phyloP scores from a whole-genome alignment of 176 grass and related monocot species.

The Bolboschoenus planiculmis region DNA sequence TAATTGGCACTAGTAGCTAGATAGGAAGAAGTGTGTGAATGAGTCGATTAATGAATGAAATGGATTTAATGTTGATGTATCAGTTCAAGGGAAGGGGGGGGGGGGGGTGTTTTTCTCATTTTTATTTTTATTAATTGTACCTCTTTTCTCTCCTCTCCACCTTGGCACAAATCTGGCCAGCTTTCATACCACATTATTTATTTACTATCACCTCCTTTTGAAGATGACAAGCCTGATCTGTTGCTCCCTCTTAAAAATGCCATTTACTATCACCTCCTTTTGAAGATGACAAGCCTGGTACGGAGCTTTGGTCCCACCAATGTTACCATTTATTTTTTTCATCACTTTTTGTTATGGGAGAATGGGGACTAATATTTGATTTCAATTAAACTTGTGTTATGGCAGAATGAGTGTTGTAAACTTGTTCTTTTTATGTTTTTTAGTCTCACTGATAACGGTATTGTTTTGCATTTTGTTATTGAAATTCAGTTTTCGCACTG shows the following conservation, averaged over 20 bases:
- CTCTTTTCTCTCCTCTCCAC: too few relatives aligned
- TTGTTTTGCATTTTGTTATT: too few relatives aligned
- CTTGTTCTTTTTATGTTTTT: too few relatives aligned
- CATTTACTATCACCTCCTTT: conserved; percentile 3
- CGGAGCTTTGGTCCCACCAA: neutral
- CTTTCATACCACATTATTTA: neutral
- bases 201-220: conserved; percentile 2
- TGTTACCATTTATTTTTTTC: neutral
- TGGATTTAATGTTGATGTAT: conserved; percentile 11
- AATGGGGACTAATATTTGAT: too few relatives aligned
- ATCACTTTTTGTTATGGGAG: too few relatives aligned
- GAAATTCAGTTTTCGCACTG: too few relatives aligned
- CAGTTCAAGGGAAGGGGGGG: neutral
- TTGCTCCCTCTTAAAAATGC: conserved; percentile 16
- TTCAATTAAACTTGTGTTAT: too few relatives aligned
- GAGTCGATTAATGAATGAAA: too few relatives aligned
- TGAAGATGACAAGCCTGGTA: conserved; percentile 16
- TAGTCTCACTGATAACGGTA: too few relatives aligned
- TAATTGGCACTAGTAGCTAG: neutral
- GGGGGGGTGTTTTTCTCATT: neutral
- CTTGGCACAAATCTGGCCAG: conserved; percentile 11
- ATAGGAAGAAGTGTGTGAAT: conserved; percentile 4
- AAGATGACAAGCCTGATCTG: conserved; percentile 10
- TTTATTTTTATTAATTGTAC: too few relatives aligned
- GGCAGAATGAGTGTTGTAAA: too few relatives aligned